Conservation (phyloP, 2,329 filamentous ascomycete species). For the Balansia obtecta region DNA sequence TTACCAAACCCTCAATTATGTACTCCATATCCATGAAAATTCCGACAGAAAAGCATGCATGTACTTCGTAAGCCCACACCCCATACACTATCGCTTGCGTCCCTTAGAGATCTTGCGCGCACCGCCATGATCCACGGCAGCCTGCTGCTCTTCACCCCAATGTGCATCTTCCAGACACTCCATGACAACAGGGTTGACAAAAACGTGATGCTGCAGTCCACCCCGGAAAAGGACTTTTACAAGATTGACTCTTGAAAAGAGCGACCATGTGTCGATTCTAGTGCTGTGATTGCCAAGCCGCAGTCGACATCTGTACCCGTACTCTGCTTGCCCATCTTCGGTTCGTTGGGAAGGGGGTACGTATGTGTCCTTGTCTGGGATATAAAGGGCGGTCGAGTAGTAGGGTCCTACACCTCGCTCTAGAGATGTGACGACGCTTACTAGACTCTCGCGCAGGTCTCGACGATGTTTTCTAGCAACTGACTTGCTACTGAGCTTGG, state of each 20-base stretch:
- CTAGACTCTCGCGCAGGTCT: conserved; percentile 34
- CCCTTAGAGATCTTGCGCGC: conserved; percentile 8
- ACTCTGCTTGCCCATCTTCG: conserved; percentile 32
- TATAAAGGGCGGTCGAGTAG: conserved; percentile 35
- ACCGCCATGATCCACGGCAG: conserved; percentile 4
- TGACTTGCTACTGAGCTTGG: conserved; percentile 33
- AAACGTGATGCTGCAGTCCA: conserved; percentile 27
- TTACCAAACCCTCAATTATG: no score
- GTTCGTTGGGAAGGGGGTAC: conserved; percentile 28
- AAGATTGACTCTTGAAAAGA: conserved; percentile 34
- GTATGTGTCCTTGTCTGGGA: conserved; percentile 29
- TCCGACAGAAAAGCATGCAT: no score
- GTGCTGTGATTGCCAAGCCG: conserved; percentile 32
- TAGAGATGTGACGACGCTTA: conserved; percentile 40
- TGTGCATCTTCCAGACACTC: conserved; percentile 26
- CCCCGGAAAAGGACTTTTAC: conserved; percentile 35
- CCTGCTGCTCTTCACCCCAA: conserved; percentile 15
- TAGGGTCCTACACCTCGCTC: conserved; percentile 41
- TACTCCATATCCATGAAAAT: no score
- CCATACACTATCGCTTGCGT: conserved; percentile 14
- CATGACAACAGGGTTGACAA: conserved; percentile 24
- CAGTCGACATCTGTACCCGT: conserved; percentile 41
- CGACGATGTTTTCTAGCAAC: conserved; percentile 37
- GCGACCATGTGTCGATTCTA: conserved; percentile 38
- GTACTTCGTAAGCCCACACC: no score